Base-by-base conservation (phyloP, 2,329 filamentous ascomycete genomes). In the Arthrobotrys entomopaga region DNA sequence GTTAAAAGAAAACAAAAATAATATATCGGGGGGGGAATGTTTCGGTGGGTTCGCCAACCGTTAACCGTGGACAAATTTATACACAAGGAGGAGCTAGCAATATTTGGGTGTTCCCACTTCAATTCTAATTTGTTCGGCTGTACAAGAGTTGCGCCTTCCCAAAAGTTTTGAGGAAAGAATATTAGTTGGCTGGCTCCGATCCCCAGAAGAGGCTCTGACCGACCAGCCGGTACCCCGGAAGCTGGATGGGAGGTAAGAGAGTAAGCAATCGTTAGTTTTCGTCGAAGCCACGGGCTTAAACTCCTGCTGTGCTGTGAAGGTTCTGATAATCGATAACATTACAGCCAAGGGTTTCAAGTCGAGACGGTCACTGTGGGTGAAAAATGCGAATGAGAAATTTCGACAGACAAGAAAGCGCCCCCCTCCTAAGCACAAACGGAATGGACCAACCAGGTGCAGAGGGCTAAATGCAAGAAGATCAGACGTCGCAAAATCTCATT, bases 351-450 rank as follows among this genome's bases (percentile, higher is more conserved):
- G 60, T 60, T 59, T 49, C 43, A 70, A 54, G 54, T 73, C 54
- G 69, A 52, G 61, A 66, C 61, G 48, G 54, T 66, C 69, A 73
- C 65, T 61, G 69, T 73, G 69, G 69, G 60, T 66, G 69, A 73
- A 73, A 73, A 73, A 61, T 73, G 69, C 69, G 56, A 66, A 73
- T 73, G 57, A 73, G 69, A 73, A 73, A 73, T 73, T 73, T 73
- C 69, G 61, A 73, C 69, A 50, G 60, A 61, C 63, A 66, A 48
- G 61, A 73, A 65, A 50, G 52, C 43, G 49, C 60, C 69, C 69
- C 69, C 61, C 69, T 65, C 56, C 54, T 65, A 61, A 48, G 60
- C 60, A 73, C 69, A 59, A 34, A 65, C 69, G 61, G 61, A 65
- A 65, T 60, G 54, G 63, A 66, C 69, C 69, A 66, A 73, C 69